Base-by-base conservation (phyloP, 2,329 filamentous ascomycete species). In the Aureobasidium sp. region DNA sequence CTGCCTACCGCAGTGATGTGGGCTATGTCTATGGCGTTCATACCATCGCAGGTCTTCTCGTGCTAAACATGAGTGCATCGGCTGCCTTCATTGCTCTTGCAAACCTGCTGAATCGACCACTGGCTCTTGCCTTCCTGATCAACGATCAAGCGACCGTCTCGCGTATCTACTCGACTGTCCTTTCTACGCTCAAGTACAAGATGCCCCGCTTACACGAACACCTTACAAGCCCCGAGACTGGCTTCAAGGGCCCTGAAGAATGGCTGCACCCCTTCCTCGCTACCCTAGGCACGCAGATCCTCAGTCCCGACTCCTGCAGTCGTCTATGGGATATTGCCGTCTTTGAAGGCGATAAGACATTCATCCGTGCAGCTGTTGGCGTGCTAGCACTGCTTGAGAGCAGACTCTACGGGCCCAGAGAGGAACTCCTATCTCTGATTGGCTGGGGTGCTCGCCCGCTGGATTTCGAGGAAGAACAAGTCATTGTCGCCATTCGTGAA, bases 261-360 rank as follows among this genome's bases (percentile, higher is more conserved):
- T 89, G 85, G 66, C 77, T 91, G 7, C 74, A 79, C 32, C 76
- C 80, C 15, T 76, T 89, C 57, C 88, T 90, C 68, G 81, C 81
- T 6, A 79, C 79, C 16, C 76, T 91, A 6, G 89, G 90, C 70
- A 87, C 87, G 0, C 73, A 75, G 16, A 77, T 82, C 42, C 75
- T 90, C 4, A 81, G 82, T 8, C 79, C 91, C 16, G 89, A 92
- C 68, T 83, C 88, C 66, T 87, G 85, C 4, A 83, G 85, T 1
- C 78, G 90, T 2, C 74, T 94, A 13, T 93, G 89, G 88, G 90
- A 95, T 65, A 84, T 93, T 0, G 91, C 90, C 66, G 85, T 89
- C 3, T 91, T 95, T 66, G 90, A 95, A 70, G 89, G 89, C 30
- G 90, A 95, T 65, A 79, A 83, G 1, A 78, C 89, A 1, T 76